Percentiles rank a stretch among this genome's conserved stretches.
These are phyloP conservation scores for Eucalyptus polybractea DNA, from an alignment of 345 rosid species.

Conservation along the genomic window DNA sequence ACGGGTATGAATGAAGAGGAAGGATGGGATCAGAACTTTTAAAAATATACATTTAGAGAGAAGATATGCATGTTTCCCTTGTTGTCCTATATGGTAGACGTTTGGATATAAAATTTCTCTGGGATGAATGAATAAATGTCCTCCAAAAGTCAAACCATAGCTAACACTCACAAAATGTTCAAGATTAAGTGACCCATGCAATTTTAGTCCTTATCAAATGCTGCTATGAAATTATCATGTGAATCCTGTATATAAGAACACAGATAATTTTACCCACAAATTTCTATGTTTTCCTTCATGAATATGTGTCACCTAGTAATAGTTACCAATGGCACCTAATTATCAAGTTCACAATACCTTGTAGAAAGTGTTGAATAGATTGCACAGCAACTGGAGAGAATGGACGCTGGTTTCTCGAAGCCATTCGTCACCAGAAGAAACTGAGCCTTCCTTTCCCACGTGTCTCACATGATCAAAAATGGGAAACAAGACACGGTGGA, in stretches of 20 bases:
- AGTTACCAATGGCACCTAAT: not conserved
- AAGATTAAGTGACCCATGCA: not conserved
- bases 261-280: not conserved
- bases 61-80: not conserved
- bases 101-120: not conserved
- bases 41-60: not conserved
- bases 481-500: slow-evolving; percentile 85
- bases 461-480: slow-evolving; percentile 88
- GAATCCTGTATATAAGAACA: not conserved
- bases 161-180: not conserved
- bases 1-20: not conserved
- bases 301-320: not conserved
- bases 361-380: slow-evolving; percentile 78
- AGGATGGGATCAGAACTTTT: not conserved
- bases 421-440: slow-evolving; percentile 66
- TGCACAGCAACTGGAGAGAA: slow-evolving; percentile 83
- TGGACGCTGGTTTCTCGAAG: slow-evolving; percentile 89
- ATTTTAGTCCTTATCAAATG: not conserved
- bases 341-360: slow-evolving; percentile 16
- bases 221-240: not conserved
- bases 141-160: not conserved
- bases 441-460: slow-evolving; percentile 68
- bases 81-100: not conserved
- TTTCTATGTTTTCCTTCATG: not conserved
- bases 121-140: not conserved